phyloP scores from a whole-genome alignment of 140 eudicot genomes.

The Ambrosia hybrid region DNA sequence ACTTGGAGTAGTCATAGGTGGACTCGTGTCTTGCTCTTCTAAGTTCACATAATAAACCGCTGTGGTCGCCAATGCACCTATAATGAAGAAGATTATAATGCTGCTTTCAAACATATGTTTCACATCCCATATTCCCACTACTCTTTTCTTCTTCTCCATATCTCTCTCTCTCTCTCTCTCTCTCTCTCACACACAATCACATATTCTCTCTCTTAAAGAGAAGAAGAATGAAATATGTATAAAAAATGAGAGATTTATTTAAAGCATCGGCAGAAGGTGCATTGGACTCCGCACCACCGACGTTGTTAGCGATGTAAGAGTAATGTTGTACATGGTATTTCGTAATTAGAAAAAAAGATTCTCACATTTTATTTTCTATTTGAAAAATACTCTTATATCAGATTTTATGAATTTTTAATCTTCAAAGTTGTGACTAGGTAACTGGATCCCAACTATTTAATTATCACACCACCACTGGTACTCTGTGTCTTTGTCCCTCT shows the following conservation, averaged over 20 bases:
- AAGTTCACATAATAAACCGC: constrained; percentile 31
- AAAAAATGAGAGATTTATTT: not conserved
- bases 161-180: too few relatives aligned
- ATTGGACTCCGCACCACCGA: constrained; percentile 15
- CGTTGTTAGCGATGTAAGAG: not conserved
- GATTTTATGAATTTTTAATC: constrained; percentile 6
- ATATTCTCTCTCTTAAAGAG: not conserved
- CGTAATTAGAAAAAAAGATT: constrained; percentile 16
- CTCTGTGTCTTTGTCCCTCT: too few relatives aligned
- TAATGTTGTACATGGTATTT: constrained; percentile 12
- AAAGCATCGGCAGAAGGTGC: constrained; percentile 14
- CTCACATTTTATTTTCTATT: not conserved
- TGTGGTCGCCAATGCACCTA: constrained; percentile 36
- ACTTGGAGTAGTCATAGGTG: not conserved
- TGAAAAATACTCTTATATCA: not conserved
- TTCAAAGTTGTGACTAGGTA: constrained; percentile 17
- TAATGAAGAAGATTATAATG: constrained; percentile 27
- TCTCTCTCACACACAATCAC: too few relatives aligned
- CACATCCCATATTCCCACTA: constrained; percentile 37
- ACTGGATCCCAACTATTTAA: too few relatives aligned
- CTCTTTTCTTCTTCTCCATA: constrained; percentile 34
- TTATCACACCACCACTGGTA: too few relatives aligned
- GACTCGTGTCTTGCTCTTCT: constrained; percentile 9
- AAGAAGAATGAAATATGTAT: not conserved
- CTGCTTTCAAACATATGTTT: constrained; percentile 39